Base-by-base conservation (phyloP, 208 protist species). In the Leishmania turanica region DNA sequence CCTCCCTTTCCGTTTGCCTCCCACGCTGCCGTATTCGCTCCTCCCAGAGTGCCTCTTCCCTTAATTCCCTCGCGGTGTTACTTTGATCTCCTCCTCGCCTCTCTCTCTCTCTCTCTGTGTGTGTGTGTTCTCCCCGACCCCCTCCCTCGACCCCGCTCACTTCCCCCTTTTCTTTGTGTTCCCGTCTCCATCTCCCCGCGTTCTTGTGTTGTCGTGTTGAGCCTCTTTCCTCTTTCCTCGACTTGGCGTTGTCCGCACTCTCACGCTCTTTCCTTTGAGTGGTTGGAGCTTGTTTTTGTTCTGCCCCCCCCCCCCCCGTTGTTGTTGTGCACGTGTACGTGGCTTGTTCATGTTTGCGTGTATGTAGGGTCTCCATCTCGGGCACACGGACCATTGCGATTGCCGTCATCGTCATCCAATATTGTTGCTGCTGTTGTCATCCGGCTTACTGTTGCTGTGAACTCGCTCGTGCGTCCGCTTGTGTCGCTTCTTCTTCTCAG, bases 1-100 rank as follows among this genome's bases (percentile, higher is more conserved):
- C 19, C 60, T 47, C 4, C 53, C 66, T 65, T 54, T 81, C 13
- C n/a, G 42, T 58, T 49, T 81, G 65, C 68, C 27, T 24, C 58
- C 37, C 47, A n/a, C 58, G 58, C 27, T 49, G 9, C 27, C 27
- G 58, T 64, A 24, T 64, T 64, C 58, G 27, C 51, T 49, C 53
- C 15, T 75, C 54, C 7, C 15, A 24, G 37, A 17, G 60, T 24
- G 31, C 13, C 53, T 49, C 65, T 83, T 69, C 68, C 4, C 51
- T 78, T 42, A 5, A 31, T 31, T 15, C 27, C 58, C 8, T 34
- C 53, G 27, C 8, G 21, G 58, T 34, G 31, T 24, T 34, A 11
- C 31, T 8, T 8, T 31, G 3, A 15, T 42, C 62, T 68, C 62
- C 15, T 68, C 62, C 15, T 68, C 62, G 0, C 62, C 31, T 40